Base-by-base conservation (phyloP, 352 stramenopile genomes). In the Phytophthora capsici region DNA sequence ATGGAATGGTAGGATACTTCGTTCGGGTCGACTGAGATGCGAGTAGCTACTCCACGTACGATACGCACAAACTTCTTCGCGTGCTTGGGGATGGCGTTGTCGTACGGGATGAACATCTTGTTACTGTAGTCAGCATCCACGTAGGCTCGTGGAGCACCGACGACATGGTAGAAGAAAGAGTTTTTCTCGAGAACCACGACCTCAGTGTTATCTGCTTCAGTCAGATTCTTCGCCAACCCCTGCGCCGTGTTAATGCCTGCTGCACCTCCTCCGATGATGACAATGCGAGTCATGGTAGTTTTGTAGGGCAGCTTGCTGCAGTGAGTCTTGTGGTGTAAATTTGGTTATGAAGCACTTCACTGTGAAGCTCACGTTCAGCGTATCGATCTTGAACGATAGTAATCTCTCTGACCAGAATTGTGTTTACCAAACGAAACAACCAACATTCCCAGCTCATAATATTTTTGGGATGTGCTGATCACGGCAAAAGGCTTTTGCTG, bases 21-120 rank as follows among this genome's bases (percentile, higher is more conserved):
- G 34, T 79, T 84, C 6, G 45, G 30, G 0, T 71, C 45, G 10
- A 49, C 50, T 4, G 58, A 64, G 38, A 87, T 75, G 9, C 14
- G 34, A 0, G 64, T 88, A 25, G 66, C 76, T 7, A 83, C 50
- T 4, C 60, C 78, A 10, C 71, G 78, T 12, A 81, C 43, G n/a
- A 88, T 75, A 16, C 66, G 72, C 20, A 75, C 71, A 41, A 79
- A 84, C 12, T 46, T 55, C 12, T 17, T 25, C 10, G 77, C 57
- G 9, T 58, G 23, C 20, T 77, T 71, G 32, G 69, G 75, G 44
- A 92, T 84, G 6, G 70, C 84, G n/a, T 88, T 70, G 56, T 84
- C 77, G 58, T 82, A 82, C 3, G 84, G 84, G 36, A 92, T 75
- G 52, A 90, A 92, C 65, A 92, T 77, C 46, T 85, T 89, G 3